Evolutionary conservation across 2,329 filamentous ascomycete genomes (phyloP).

Genomic region (Tolypocladium pustulatum): DNA sequence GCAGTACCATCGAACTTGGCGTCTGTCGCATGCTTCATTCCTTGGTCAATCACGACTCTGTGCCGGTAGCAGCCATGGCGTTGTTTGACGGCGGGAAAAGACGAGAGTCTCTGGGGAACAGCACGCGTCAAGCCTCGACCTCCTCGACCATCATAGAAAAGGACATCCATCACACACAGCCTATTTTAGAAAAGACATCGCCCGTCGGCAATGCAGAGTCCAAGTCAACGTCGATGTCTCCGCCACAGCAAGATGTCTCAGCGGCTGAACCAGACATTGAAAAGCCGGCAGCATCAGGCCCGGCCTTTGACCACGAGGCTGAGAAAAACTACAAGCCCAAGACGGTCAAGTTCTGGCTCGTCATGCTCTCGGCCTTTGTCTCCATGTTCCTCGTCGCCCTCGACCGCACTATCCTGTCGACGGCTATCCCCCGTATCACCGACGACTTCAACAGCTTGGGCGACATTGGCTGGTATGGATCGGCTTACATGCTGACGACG

Average conservation of each 20-base stretch:
- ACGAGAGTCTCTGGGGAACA: not conserved
- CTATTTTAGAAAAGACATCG: not conserved
- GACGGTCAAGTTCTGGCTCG: conserved; percentile 44
- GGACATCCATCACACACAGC: not conserved
- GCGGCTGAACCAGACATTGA: conserved; percentile 9
- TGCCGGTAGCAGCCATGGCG: not conserved
- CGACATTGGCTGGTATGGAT: conserved; percentile 56
- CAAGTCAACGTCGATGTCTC: not conserved
- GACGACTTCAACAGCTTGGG: conserved; percentile 45
- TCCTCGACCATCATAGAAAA: not conserved
- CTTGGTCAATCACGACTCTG: not conserved
- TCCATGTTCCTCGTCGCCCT: conserved; percentile 49
- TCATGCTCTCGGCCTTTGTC: conserved; percentile 41
- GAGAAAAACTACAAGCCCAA: conserved; percentile 39
- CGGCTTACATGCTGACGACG: conserved; percentile 49
- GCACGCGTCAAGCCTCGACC: not conserved
- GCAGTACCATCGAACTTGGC: not conserved
- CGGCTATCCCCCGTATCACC: conserved; percentile 44
- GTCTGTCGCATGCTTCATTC: not conserved
- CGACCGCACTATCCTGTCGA: conserved; percentile 45
- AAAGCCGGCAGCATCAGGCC: conserved; percentile 3
- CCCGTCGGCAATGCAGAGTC: not conserved
- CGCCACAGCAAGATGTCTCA: not conserved
- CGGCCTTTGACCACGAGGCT: conserved; percentile 14
- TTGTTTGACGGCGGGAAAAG: not conserved